A percentile compares a stretch with the other conserved stretches of the same genome.
Conservation (phyloP, 805 yeast species). For the Kazachstania africana region DNA sequence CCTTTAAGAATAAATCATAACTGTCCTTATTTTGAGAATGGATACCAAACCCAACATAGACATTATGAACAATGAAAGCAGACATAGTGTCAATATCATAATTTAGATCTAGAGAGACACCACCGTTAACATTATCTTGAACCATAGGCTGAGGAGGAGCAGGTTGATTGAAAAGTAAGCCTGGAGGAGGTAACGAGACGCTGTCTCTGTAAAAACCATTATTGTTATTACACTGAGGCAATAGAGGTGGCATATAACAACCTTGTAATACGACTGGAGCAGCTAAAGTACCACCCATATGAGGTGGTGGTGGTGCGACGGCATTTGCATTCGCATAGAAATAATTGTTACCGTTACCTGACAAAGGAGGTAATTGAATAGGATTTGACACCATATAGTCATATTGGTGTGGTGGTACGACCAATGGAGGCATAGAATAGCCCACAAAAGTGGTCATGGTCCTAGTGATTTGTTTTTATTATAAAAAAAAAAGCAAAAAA, state of each 20-base stretch:
- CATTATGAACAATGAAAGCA: slow-evolving; percentile 63
- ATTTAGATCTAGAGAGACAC: slow-evolving; percentile 66
- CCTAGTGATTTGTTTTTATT: too few relatives aligned
- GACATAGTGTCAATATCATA: slow-evolving; percentile 73
- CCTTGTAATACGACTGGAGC: too few relatives aligned
- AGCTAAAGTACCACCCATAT: background rate
- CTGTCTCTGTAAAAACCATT: background rate
- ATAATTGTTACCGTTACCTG: too few relatives aligned
- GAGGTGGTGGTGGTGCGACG: slow-evolving; percentile 5
- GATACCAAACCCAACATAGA: slow-evolving; percentile 49
- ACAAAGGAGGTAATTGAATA: background rate
- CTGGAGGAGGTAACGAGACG: slow-evolving; percentile 14
- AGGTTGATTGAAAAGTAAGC: slow-evolving; percentile 7
- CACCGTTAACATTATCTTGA: slow-evolving; percentile 38
- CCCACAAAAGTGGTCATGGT: too few relatives aligned
- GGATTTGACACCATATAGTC: background rate
- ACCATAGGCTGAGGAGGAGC: slow-evolving; percentile 3
- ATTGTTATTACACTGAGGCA: background rate
- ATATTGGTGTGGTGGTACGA: background rate
- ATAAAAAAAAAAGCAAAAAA: too few relatives aligned
- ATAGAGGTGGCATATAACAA: too few relatives aligned
- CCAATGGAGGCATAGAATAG: background rate
- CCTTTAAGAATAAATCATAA: slow-evolving; percentile 37
- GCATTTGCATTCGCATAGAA: too few relatives aligned
- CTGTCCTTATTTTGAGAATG: background rate